Percentiles rank a stretch among this genome's conserved stretches.
phyloP scores from a whole-genome alignment of 192 early-diverging fungal species.

The Backusella sp. region DNA sequence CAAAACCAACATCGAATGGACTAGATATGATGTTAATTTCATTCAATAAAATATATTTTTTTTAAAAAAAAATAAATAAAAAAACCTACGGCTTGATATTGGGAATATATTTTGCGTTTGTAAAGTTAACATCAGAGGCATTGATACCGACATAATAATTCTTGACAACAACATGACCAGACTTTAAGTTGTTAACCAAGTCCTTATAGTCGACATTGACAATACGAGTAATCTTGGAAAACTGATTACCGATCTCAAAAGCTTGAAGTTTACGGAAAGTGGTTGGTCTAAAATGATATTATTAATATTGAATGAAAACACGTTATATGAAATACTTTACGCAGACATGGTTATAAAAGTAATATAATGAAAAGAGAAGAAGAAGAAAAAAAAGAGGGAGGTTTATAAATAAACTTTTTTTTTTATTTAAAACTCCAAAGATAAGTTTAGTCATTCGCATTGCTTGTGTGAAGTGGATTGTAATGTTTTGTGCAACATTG shows the following conservation, averaged over 20 bases:
- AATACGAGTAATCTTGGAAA: constrained; percentile 23
- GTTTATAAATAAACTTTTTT: background rate
- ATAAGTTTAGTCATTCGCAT: background rate
- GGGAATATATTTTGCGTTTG: constrained; percentile 53
- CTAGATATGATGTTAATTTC: constrained; percentile 15
- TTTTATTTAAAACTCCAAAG: background rate
- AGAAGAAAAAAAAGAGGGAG: background rate
- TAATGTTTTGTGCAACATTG: background rate
- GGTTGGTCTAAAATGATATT: background rate
- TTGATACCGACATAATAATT: constrained; percentile 53
- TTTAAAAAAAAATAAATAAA: too few relatives aligned
- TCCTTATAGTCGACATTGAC: constrained; percentile 16
- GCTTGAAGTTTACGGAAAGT: constrained; percentile 35
- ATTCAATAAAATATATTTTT: too few relatives aligned
- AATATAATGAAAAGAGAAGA: background rate
- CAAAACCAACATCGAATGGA: constrained; percentile 60
- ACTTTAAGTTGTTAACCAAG: constrained; percentile 20
- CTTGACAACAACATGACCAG: constrained; percentile 40
- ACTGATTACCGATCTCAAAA: constrained; percentile 30
- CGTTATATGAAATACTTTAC: background rate
- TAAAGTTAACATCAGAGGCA: constrained; percentile 57
- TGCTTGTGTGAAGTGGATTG: background rate
- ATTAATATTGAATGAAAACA: background rate
- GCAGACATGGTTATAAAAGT: too few relatives aligned
- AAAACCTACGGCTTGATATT: constrained; percentile 46